These are phyloP conservation scores for Thielaviopsis musarum DNA, from an alignment of 2,329 filamentous ascomycete genomes.

Conservation along the genomic window DNA sequence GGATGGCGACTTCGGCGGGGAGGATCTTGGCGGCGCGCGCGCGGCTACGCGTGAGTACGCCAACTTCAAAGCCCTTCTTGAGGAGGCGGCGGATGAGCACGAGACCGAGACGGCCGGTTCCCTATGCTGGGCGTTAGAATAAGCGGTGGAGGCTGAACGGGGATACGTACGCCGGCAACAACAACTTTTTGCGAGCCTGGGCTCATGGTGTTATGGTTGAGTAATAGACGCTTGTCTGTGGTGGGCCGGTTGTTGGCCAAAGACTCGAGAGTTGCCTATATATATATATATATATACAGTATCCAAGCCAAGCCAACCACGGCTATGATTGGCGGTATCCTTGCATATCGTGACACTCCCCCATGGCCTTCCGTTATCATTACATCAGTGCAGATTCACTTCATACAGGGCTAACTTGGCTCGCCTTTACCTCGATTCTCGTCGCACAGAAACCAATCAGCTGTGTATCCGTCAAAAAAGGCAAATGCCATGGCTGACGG, in stretches of 20 bases:
- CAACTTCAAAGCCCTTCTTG: background rate
- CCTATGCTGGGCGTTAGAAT: background rate
- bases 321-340: too few relatives aligned
- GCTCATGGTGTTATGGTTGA: background rate
- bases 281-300: background rate
- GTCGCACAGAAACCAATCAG: background rate
- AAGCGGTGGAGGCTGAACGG: too few relatives aligned
- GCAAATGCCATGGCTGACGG: too few relatives aligned
- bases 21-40: background rate
- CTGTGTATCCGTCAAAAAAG: background rate
- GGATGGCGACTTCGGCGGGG: background rate
- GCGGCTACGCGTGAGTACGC: background rate
- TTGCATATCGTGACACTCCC: too few relatives aligned
- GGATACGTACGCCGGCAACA: slow-evolving; percentile 1
- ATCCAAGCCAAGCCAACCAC: too few relatives aligned
- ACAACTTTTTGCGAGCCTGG: background rate
- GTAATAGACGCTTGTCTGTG: too few relatives aligned
- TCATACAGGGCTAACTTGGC: background rate
- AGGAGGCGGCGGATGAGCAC: background rate
- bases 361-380: background rate
- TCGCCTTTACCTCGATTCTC: background rate
- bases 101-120: background rate
- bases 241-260: too few relatives aligned
- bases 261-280: background rate
- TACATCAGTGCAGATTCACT: background rate